These are phyloP conservation scores for Helianthus tuberosus DNA, from an alignment of 129 eudicot genomes.

Conservation along the genomic window DNA sequence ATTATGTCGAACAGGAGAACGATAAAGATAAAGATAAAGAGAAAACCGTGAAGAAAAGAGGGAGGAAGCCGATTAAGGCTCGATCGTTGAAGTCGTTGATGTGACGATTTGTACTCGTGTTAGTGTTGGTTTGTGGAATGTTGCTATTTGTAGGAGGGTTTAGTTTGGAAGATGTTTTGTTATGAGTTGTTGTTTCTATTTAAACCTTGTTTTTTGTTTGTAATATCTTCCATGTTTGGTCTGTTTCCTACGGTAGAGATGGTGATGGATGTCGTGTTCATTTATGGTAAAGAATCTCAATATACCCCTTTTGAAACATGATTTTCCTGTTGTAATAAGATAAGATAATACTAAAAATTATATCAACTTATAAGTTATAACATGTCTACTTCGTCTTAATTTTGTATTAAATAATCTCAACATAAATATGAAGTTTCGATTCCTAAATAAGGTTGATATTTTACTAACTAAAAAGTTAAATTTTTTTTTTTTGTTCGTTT, in stretches of 20 bases:
- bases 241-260: background rate
- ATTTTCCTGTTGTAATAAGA: background rate
- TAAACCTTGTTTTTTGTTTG: background rate
- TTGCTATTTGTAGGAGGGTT: background rate
- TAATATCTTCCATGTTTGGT: background rate
- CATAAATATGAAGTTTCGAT: no score
- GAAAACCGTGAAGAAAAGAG: conserved; percentile 30
- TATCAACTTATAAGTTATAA: no score
- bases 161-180: background rate
- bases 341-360: no score
- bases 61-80: conserved; percentile 56
- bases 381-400: no score
- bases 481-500: no score
- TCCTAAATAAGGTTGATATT: no score
- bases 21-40: background rate
- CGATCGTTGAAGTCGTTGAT: conserved; percentile 67
- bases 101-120: conserved; percentile 21
- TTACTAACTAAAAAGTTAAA: no score
- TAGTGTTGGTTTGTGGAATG: background rate
- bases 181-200: background rate
- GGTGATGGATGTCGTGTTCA: background rate
- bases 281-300: conserved; percentile 1
- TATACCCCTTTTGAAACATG: background rate
- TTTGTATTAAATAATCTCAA: no score
- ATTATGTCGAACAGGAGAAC: conserved; percentile 20